Evolutionary conservation across 2,329 filamentous ascomycete species (phyloP), one percentile per base, ranked within the genome.

Genomic region (Calonectria hawksworthii): DNA sequence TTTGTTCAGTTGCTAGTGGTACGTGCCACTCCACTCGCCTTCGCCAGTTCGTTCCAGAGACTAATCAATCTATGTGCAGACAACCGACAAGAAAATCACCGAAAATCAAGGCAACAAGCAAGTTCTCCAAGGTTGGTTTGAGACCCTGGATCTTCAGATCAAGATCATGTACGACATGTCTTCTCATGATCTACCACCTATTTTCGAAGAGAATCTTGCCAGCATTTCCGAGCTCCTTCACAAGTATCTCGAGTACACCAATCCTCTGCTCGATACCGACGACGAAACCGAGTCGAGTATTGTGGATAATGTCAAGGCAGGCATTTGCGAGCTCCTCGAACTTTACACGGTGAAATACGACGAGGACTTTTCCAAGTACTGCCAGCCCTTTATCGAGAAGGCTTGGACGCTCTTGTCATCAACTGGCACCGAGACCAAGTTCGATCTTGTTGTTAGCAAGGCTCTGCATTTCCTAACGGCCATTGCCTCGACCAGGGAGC

Each of bases 111-210:
- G 91, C 84, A 94, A 98, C 84, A 94, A 94, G 81, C 91, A 90
- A 7, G 91, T 89, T 21, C 89, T 99, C 56, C 92, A 93, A 82
- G 92, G 92, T 79, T 94, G 95, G 84, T 96, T 98, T 80, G 93
- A 94, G 77, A 95, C 96, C 4, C 90, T 99, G 76, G 96, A 96
- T 84, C 89, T 99, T 68, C 92, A 98, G 79, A 90, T 98, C 80
- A 98, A 98, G 88, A 93, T 99, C 64, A 93, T 99, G 83, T 97
- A 97, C 87, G 98, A 99, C 85, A 92, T 99, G 68, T 98, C 96
- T n/a, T 98, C 94, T 83, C 98, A 99, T 84, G 97, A 99, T 84
- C 90, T 99, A 80, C 96, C 97, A 21, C 96, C 96, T 2, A 93
- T 97, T 79, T 98, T 99, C 84, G 97, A 99, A 88, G 94, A 98